Evolutionary conservation across 2,329 filamentous ascomycete species (phyloP), one percentile per base, ranked within the genome.

Genomic region (Colletotrichum acutatum): DNA sequence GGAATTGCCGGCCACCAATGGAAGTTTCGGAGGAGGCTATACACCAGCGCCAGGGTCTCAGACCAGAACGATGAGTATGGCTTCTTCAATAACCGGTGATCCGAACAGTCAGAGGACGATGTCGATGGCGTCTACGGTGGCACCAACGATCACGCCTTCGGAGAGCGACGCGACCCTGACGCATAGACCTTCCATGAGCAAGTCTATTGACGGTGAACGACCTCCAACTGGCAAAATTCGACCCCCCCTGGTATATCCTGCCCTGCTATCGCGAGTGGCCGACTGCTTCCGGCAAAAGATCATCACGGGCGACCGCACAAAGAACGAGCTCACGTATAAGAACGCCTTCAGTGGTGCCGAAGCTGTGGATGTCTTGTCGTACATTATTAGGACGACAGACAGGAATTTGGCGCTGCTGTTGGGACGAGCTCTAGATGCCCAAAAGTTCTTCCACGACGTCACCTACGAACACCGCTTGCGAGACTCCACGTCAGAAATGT

Each of bases 391-490:
- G 79, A 99, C 97, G 1, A 98, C 95, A 0, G 97, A 99, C 83
- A 91, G 97, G 72, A 99, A 99, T 80, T 86, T 99, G 74, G 97
- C 97, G 12, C 86, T 99, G 61, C 90, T 99, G 11, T 87, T 99
- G 19, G 97, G 97, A 74, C 91, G 97, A 80, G 95, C 97, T 54
- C 86, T 99, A 74, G 97, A 99, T 84, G 97, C 97, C 28, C 97
- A 99, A 80, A 98, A 98, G 82, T 98, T 98, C 85, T 99, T 99
- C 81, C 97, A 99, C 85, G 97, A 99, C 87, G 97, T 98, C 63
- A 98, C 96, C 0, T 99, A 99, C 83, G 96, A 98, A 78, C 97
- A 99, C 83, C 91, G 97, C 60, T 86, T 99, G 78, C 93, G 97
- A 83, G 97, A 99, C 83, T 97, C 96, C n/a, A 90, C 92, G 53